Base-by-base conservation (phyloP, 1,284 basidiomycete species). In the Chalciporus sp. region DNA sequence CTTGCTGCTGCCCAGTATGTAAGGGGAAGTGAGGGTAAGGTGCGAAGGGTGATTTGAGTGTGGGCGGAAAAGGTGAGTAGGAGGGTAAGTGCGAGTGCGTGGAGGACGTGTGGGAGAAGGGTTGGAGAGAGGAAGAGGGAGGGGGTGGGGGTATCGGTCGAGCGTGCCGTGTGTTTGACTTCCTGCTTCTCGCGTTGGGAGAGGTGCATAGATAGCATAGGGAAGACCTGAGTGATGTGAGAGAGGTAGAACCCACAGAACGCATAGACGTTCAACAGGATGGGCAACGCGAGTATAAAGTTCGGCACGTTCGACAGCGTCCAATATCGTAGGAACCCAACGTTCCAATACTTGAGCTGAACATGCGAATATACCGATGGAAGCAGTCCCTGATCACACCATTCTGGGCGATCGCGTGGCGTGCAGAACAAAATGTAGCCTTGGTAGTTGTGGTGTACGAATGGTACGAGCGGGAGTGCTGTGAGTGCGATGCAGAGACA, bases 261-360 rank as follows among this genome's bases (percentile, higher is more conserved):
- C 4, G 88, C 75, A 4, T 84, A 74, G 10, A 69, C 55, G 42
- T 51, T 60, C 31, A 72, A 40, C 42, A 93, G 76, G 0, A 90
- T 81, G 0, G 96, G 96, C 0, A 83, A 66, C 1, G 91, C 87
- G 40, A 98, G 77, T 48, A 90, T 54, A 68, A 98, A 92, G 72
- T 98, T 98, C 29, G 96, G 96, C 2, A 93, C 58, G 69, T 98
- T 95, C 27, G 82, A 73, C 5, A 76, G 53, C 0, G 87, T 86
- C 94, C 94, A 99, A 72, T 99, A 98, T 1, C 79, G 82, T 53
- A 98, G 72, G 57, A 94, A 83, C 6, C 95, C 95, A 56, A 84
- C 78, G 69, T 92, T 80, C 95, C 96, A 99, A 72, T 98, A 98
- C 44, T 82, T 76, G 1, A 74, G 72, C 70, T 98, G 96, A 1